Base-by-base conservation (phyloP, 176 grass and related monocot species). In the Musa acuminata region DNA sequence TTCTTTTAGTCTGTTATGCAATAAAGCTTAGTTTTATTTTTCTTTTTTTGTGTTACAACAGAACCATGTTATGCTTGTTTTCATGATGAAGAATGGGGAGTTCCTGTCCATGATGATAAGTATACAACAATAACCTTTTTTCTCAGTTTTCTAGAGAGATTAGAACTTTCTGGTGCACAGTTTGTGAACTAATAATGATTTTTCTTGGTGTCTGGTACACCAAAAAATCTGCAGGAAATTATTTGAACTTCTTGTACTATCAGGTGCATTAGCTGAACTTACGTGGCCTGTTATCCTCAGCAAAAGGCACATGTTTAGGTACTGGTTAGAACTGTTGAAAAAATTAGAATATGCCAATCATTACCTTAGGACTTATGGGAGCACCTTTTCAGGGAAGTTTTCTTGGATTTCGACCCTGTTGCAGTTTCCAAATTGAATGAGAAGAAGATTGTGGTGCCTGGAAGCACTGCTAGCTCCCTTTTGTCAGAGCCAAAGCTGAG, bases 11-110 rank as follows among this genome's bases (percentile, higher is more conserved):
- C n/a, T 59, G 20, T 62, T 54, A 58, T 26, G 72, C 7, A 57
- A 26, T 51, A 66, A 48, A 13, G 51, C 25, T 79, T 49, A 54
- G 25, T 67, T 62, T 26, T 70, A 57, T 67, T 53, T 49, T 76
- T 11, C n/a, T 27, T 69, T 78, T 48, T 79, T 70, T 20, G 72
- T 74, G 14, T 60, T 66, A 72, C 51, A 86, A 72, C 82, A 99
- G 95, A 91, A 84, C 70, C 90, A 71, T 84, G 76, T 71, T 89
- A 99, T 83, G 75, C 77, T 79, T 67, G 83, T 85, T 99, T 94
- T 69, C 90, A 99, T 86, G 95, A 99, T 75, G 88, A 89, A 86
- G 95, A 99, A 74, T 99, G 95, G 95, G 95, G 90, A 64, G 75
- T 99, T 82, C 91, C 90, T 20, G 76, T 89, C 27, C 95, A 99